A percentile compares a stretch with the other conserved stretches of the same genome.
These are phyloP conservation scores for Primulina eburnea DNA, from an alignment of 257 asterid species.

Conservation along the genomic window DNA sequence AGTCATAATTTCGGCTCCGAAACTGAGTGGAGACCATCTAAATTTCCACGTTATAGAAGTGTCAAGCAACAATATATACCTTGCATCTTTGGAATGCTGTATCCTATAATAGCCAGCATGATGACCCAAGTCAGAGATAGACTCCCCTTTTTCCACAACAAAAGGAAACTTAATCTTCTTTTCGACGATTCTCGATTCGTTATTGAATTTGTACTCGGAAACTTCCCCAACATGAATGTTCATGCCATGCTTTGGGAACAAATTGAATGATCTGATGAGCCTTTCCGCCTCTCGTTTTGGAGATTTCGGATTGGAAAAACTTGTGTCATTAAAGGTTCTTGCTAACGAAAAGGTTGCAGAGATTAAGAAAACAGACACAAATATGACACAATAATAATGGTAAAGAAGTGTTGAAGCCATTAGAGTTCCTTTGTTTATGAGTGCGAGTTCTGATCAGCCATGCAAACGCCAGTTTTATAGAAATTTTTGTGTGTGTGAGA, in stretches of 20 bases:
- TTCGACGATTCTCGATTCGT: slow-evolving; percentile 41
- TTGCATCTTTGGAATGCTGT: slow-evolving; percentile 51
- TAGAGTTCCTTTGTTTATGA: neutral
- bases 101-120: slow-evolving; percentile 70
- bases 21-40: neutral
- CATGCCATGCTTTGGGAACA: slow-evolving; percentile 25
- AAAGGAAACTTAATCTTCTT: slow-evolving; percentile 46
- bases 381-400: neutral
- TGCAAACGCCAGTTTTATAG: neutral
- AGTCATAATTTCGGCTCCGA: neutral
- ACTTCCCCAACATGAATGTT: slow-evolving; percentile 8
- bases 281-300: slow-evolving; percentile 20
- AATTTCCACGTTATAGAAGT: neutral
- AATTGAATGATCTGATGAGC: slow-evolving; percentile 23
- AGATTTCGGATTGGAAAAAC: neutral
- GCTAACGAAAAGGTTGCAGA: neutral
- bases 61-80: slow-evolving; percentile 32
- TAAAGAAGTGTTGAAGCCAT: neutral
- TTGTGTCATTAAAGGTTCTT: neutral
- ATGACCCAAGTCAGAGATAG: slow-evolving; percentile 46
- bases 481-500: neutral
- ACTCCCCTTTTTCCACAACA: slow-evolving; percentile 15
- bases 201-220: neutral
- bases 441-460: neutral
- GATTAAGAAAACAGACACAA: too few relatives aligned